Conservation (phyloP, 257 asterid species). For the Salvia hispanica region DNA sequence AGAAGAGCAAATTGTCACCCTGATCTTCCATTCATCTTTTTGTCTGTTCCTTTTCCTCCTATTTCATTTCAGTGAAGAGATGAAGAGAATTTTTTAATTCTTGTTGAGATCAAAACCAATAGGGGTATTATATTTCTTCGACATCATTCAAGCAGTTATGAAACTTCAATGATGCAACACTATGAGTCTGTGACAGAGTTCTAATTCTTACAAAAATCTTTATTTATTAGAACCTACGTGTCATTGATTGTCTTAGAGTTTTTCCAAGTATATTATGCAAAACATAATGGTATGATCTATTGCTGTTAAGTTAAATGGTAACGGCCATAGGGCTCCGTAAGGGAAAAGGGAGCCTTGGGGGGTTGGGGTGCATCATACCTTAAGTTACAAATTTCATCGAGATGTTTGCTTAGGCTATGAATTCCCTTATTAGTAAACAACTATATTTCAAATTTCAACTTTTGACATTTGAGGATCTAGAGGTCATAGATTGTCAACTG, state of each 20-base stretch:
- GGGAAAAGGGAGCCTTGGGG: not conserved
- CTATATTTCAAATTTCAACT: not conserved
- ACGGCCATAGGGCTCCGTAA: not conserved
- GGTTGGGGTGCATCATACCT: not conserved
- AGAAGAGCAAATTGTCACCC: too few relatives aligned
- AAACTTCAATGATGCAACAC: not conserved
- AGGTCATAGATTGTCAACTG: not conserved
- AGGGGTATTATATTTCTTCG: conserved; percentile 19
- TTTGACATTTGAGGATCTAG: conserved; percentile 11
- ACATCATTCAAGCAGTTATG: conserved; percentile 10
- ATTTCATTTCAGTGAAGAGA: conserved; percentile 1
- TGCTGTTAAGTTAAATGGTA: not conserved
- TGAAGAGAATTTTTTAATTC: not conserved
- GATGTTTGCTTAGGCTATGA: not conserved
- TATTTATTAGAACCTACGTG: not conserved
- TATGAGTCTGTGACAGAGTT: not conserved
- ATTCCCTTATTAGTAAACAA: conserved; percentile 10
- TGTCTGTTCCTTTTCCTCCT: conserved; percentile 1
- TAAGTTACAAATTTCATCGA: not conserved
- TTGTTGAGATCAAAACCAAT: not conserved
- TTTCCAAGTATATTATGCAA: not conserved
- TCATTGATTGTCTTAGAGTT: not conserved
- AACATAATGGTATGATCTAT: not conserved
- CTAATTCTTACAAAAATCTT: not conserved
- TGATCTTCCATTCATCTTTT: not conserved